phyloP scores from a whole-genome alignment of 2,329 filamentous ascomycete species.

The Drechslerella coelobrocha region DNA sequence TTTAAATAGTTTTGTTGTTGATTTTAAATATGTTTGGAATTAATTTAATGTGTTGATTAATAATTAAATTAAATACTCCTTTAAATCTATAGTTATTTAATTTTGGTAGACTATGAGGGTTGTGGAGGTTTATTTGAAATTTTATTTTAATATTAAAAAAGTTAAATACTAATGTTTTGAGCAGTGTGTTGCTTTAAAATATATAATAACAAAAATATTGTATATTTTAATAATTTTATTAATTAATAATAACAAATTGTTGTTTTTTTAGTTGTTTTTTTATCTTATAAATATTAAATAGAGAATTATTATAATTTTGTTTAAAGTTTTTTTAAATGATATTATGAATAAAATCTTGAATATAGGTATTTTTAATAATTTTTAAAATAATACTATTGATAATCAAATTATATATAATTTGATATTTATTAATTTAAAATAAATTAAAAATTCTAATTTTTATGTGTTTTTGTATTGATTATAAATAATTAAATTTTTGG shows the following conservation, averaged over 20 bases:
- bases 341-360: slow-evolving; percentile 4
- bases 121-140: background rate
- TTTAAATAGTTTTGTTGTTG: background rate
- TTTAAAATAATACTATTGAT: slow-evolving; percentile 5
- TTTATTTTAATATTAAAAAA: background rate
- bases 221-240: slow-evolving; percentile 7
- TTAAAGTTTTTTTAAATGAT: slow-evolving; percentile 4
- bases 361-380: slow-evolving; percentile 5
- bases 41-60: slow-evolving; percentile 1
- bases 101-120: background rate
- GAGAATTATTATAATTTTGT: slow-evolving; percentile 6
- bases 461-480: slow-evolving; percentile 5
- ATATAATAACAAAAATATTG: slow-evolving; percentile 1
- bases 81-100: slow-evolving; percentile 3
- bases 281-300: slow-evolving; percentile 3
- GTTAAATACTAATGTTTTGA: slow-evolving; percentile 5
- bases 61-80: slow-evolving; percentile 11
- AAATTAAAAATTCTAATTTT: background rate
- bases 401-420: slow-evolving; percentile 1
- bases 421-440: slow-evolving; percentile 9
- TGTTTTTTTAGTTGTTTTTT: slow-evolving; percentile 7
- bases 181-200: slow-evolving; percentile 1
- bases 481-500: background rate
- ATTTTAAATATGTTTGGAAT: background rate
- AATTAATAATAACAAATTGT: background rate